Base-by-base conservation (phyloP, 345 rosid species). In the Conringia planisiliqua region DNA sequence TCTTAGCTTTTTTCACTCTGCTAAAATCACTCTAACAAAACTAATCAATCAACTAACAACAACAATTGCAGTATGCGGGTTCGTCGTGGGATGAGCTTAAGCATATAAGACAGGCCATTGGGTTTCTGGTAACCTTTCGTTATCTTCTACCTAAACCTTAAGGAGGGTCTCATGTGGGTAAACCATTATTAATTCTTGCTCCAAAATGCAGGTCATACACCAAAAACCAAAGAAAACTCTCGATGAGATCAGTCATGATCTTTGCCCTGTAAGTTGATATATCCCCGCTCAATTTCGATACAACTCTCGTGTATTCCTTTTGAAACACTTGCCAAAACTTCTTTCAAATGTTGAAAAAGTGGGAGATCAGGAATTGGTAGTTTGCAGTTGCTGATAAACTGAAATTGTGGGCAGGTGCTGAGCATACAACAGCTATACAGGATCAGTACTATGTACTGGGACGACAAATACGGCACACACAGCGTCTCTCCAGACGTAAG, bases 401-500 rank as follows among this genome's bases (percentile, higher is more conserved):
- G n/a, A 62, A 8, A 62, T 20, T 39, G 4, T 24, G 57, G 56
- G 33, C 63, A 72, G 70, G 77, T 72, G 3, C 70, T 72, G 24
- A 72, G 70, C 44, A 72, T 72, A 63, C 70, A 72, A 16, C 70
- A 72, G 12, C 44, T 63, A 30, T 73, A 73, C 63, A 62, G 62
- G 61, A 65, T 84, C 69, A 78, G 96, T 72, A 90, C 98, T 0
- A 86, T 89, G 97, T 93, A 90, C 62, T 93, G 96, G 98, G 98
- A 93, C 27, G 97, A 89, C 86, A 93, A 90, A 82, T 93, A 90
- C 27, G 91, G 91, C 68, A 90, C 96, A 0, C 97, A 86, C 17
- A 93, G 98, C 46, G 98, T 93, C 36, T 86, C 98, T 20, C 66
- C 93, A 0, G 92, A 93, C 61, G 97, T 93, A 87, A 86, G 97